Conservation (phyloP, 2,329 filamentous ascomycete species). For the Alternaria triticina region DNA sequence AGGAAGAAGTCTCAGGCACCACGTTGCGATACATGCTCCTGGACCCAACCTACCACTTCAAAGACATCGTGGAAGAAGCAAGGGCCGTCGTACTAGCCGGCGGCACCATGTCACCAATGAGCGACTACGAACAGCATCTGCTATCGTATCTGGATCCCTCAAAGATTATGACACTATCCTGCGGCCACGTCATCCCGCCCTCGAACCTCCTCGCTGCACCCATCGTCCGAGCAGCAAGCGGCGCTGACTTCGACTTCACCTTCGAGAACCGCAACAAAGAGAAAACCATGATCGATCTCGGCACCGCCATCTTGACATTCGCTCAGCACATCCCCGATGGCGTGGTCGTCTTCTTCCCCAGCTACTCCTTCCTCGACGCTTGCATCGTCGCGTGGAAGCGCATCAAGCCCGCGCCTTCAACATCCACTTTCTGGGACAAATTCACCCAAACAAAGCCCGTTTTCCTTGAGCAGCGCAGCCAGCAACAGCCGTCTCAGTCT, state of each 20-base stretch:
- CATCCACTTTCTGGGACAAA: constrained; percentile 60
- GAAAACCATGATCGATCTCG: constrained; percentile 75
- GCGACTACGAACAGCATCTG: constrained; percentile 84
- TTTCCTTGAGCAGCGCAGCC: constrained; percentile 46
- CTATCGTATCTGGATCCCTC: constrained; percentile 73
- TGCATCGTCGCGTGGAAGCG: constrained; percentile 60
- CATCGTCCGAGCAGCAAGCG: constrained; percentile 59
- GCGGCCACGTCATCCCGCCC: constrained; percentile 88
- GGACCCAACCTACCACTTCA: constrained; percentile 90
- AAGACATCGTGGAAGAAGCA: constrained; percentile 82
- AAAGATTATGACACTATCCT: constrained; percentile 82
- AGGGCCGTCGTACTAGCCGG: constrained; percentile 89
- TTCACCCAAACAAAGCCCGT: constrained; percentile 64
- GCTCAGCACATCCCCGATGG: constrained; percentile 82
- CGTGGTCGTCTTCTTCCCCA: constrained; percentile 93
- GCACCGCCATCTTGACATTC: constrained; percentile 72
- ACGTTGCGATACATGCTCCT: constrained; percentile 84
- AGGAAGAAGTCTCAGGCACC: constrained; percentile 58
- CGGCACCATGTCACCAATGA: constrained; percentile 97
- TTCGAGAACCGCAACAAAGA: constrained; percentile 77
- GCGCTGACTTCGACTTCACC: constrained; percentile 79
- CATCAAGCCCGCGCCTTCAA: constrained; percentile 5
- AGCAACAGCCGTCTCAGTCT: constrained; percentile 62
- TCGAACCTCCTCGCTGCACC: constrained; percentile 82
- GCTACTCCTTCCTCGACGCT: constrained; percentile 85